These are phyloP conservation scores for Thelonectria olida DNA, from an alignment of 2,329 filamentous ascomycete genomes.

Conservation along the genomic window DNA sequence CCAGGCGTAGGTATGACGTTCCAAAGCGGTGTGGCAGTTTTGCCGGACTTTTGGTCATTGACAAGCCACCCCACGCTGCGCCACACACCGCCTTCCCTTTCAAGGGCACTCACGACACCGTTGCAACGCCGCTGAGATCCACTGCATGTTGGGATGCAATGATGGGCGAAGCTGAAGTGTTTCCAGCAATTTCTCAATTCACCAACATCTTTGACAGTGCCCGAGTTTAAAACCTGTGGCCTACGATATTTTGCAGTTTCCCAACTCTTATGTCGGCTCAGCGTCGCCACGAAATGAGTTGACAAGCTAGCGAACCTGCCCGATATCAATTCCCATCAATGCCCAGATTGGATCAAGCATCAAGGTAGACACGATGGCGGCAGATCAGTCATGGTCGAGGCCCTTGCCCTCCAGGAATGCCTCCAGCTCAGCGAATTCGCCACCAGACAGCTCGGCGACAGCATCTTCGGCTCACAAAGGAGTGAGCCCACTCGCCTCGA, in stretches of 20 bases:
- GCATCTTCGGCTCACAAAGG: conserved; percentile 64
- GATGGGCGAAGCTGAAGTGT: not conserved
- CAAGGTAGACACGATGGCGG: conserved; percentile 29
- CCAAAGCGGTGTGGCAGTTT: conserved; percentile 37
- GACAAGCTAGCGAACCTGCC: not conserved
- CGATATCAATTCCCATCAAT: conserved; percentile 1
- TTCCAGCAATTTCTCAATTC: not conserved
- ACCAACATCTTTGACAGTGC: too few species aligned
- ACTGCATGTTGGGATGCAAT: conserved; percentile 5
- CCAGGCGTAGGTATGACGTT: conserved; percentile 38
- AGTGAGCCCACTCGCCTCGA: conserved; percentile 77
- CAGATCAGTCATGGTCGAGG: conserved; percentile 33
- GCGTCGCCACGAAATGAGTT: conserved; percentile 18
- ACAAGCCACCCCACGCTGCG: conserved; percentile 25
- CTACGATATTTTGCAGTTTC: not conserved
- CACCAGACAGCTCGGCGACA: conserved; percentile 85
- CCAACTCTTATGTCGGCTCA: not conserved
- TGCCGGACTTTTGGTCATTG: conserved; percentile 32
- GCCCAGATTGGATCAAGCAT: conserved; percentile 1
- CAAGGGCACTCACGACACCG: conserved; percentile 35
- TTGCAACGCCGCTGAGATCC: conserved; percentile 28
- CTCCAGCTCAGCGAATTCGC: conserved; percentile 65
- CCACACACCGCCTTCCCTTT: conserved; percentile 38
- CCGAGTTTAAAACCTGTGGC: not conserved
- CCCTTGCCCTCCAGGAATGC: conserved; percentile 35